Base-by-base conservation (phyloP, 257 asterid species). In the Capsicum rhomboideum region DNA sequence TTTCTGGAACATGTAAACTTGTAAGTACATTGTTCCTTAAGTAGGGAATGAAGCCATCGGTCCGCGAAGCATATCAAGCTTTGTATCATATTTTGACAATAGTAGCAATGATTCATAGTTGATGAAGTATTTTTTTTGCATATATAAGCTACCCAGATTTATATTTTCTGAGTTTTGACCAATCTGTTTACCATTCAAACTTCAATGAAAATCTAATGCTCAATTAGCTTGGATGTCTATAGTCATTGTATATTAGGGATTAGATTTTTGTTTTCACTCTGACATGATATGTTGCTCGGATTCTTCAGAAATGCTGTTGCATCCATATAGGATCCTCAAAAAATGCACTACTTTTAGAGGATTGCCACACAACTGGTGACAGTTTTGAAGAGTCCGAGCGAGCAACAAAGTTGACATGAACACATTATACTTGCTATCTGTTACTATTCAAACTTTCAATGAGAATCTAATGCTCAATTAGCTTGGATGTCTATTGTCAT, bases 11-110 rank as follows among this genome's bases (percentile, higher is more conserved):
- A 85, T 84, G 91, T 86, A 89, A 89, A 84, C 84, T 28, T 37
- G 75, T 74, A 86, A 78, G 87, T 81, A 87, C 79, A 83, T 82
- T 78, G 82, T 77, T 78, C 46, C 52, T 80, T 26, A 80, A 68
- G 77, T 88, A 84, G 91, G 97, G 93, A 88, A 91, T 93, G 97
- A 93, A 93, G 95, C 95, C 92, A 86, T 85, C 82, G 97, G 97
- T 93, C 97, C 95, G 94, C 82, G 49, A 82, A 85, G 84, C 87
- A 78, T 83, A 83, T 85, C 84, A 85, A 85, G 85, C 81, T 75
- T 75, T 90, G 92, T 88, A 86, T 85, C 82, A 85, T 88, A 85
- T 84, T 69, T 69, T 31, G 56, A 86, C 84, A 55, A 83, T 90
- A 82, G 74, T 82, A 79, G 87, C 86, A 78, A 54, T 86, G 84